Evolutionary conservation across 2,329 filamentous ascomycete species (phyloP).

Genomic region (Lasiodiplodia sp.): DNA sequence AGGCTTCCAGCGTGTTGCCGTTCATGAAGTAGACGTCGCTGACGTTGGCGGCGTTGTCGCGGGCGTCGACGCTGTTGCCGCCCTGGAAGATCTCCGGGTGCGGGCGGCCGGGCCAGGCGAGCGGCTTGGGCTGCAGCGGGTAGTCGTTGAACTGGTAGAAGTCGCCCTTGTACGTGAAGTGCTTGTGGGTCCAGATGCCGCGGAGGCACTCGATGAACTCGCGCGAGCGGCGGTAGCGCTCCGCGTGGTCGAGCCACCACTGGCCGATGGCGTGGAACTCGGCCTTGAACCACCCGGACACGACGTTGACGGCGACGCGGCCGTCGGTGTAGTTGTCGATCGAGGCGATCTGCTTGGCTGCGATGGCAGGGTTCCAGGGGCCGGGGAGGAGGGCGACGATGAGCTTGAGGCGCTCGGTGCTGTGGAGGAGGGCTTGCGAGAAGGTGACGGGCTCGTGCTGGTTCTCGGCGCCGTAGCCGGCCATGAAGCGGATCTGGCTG

Average conservation of each 20-base stretch:
- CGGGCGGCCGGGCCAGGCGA: constrained; percentile 48
- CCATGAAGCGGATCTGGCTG: constrained; percentile 62
- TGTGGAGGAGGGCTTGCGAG: constrained; percentile 58
- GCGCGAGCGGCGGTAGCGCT: constrained; percentile 58
- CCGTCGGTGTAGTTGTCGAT: constrained; percentile 62
- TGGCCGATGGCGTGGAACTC: constrained; percentile 61
- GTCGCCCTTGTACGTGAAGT: constrained; percentile 59
- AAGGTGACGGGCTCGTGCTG: constrained; percentile 63
- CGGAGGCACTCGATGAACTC: constrained; percentile 61
- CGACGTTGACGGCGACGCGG: constrained; percentile 60
- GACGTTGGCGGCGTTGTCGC: constrained; percentile 57
- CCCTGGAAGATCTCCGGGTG: constrained; percentile 63
- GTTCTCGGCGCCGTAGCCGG: constrained; percentile 56
- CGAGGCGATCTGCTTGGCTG: constrained; percentile 61
- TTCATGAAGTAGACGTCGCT: constrained; percentile 65
- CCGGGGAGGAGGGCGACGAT: constrained; percentile 61
- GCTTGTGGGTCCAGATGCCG: constrained; percentile 60
- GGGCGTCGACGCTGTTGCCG: constrained; percentile 60
- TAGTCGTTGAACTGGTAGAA: constrained; percentile 63
- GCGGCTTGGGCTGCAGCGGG: constrained; percentile 58
- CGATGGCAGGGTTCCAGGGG: constrained; percentile 60
- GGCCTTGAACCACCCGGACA: constrained; percentile 62
- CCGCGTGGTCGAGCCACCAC: constrained; percentile 63
- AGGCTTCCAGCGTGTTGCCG: constrained; percentile 62
- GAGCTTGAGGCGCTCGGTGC: constrained; percentile 57